Evolutionary conservation across 164 flowering plant species (phyloP).

Genomic region (Vitis vinifera): DNA sequence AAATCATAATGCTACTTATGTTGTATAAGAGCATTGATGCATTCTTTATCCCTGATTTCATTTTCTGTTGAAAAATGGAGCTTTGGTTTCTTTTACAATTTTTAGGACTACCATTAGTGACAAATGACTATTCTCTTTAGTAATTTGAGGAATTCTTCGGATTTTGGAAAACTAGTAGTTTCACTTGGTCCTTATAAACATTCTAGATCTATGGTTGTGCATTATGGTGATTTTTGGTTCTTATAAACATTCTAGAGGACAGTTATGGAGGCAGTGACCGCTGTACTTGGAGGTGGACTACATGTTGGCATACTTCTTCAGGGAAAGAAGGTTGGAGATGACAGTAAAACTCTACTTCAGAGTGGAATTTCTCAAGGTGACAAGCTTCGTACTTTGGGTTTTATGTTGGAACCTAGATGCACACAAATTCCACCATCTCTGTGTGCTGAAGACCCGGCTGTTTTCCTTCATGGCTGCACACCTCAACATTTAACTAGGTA

Average conservation of each 20-base stretch:
- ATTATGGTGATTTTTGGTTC: background rate
- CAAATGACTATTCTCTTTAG: too few species aligned
- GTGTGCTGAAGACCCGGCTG: slow-evolving; percentile 36
- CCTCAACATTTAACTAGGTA: slow-evolving; percentile 54
- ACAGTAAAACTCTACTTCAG: slow-evolving; percentile 73
- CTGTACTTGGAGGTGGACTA: slow-evolving; percentile 75
- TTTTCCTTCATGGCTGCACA: slow-evolving; percentile 21
- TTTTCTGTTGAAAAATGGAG: too few species aligned
- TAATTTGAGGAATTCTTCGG: background rate
- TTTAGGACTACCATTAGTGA: too few species aligned
- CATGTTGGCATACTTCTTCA: slow-evolving; percentile 70
- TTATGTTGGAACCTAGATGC: slow-evolving; percentile 68
- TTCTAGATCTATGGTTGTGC: background rate
- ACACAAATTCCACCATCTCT: slow-evolving; percentile 30
- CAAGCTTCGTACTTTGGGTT: slow-evolving; percentile 61
- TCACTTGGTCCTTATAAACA: background rate
- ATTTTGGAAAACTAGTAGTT: background rate
- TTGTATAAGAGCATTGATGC: too few species aligned
- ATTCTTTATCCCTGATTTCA: too few species aligned
- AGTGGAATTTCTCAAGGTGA: slow-evolving; percentile 64
- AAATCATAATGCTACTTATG: too few species aligned
- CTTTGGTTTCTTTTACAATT: too few species aligned
- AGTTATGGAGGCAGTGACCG: slow-evolving; percentile 82
- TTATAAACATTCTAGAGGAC: slow-evolving; percentile 47
- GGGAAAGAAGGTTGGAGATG: slow-evolving; percentile 85